Base-by-base conservation (phyloP, 306 rosid genomes). In the Dalbergia oliveri region DNA sequence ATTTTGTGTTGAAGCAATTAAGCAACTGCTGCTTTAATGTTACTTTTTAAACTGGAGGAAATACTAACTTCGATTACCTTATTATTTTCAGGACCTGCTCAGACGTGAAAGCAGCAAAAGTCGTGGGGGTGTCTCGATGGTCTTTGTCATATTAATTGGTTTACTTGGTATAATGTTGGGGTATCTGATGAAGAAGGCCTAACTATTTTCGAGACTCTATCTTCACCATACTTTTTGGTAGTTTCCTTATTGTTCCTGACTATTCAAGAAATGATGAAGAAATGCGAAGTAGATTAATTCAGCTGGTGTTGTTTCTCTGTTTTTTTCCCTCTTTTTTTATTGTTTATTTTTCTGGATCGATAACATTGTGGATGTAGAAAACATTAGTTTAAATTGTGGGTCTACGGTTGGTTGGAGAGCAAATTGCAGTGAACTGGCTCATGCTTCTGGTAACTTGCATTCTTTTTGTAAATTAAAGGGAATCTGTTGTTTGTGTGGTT, bases 141-240 rank as follows among this genome's bases (percentile, higher is more conserved):
- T 90, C 63, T n/a, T 88, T 13, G 93, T 91, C 83, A 65, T 90
- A 79, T 56, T 91, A 47, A 65, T 88, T 15, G 92, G 97, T 73
- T 71, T 93, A 68, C 58, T 93, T 76, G 98, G 94, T 87, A 62
- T 86, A 66, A 81, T 90, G 81, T 70, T 90, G 86, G 98, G 98
- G 53, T 93, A 91, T 82, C 70, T 91, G 83, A 26, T 90, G 89
- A 93, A 88, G 87, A 88, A 81, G 79, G 66, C 91, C 51, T 93
- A 83, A 87, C 88, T 72, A 23, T 41, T 66, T 63, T 68, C 4
- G 21, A 66, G 39, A 77, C 69, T 69, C 34, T 4, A 79, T 77
- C 75, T 69, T 35, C 82, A 72, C 78, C 77, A 44, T 35, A 33
- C 79, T 5, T 56, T 72, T 80, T 73, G 68, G 66, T 78, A 56